A percentile compares a stretch with the other conserved stretches of the same genome.
Evolutionary conservation across 495 filamentous ascomycete species (phyloP).

Genomic region (Cercophora samala): DNA sequence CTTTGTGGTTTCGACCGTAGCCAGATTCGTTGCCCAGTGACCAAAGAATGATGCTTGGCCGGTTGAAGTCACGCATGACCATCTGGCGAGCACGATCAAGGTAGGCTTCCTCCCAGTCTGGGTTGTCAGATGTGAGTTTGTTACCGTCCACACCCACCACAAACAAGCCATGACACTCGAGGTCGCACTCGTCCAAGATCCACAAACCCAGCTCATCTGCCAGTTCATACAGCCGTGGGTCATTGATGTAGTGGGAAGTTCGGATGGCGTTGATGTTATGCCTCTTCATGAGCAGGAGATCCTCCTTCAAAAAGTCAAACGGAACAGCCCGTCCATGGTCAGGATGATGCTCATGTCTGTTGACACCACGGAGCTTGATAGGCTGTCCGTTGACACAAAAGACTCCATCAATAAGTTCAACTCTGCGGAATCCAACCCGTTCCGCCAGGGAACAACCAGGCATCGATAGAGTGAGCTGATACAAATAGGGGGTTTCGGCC

Average conservation of each 20-base stretch:
- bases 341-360: slow-evolving; percentile 66
- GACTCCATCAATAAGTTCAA: slow-evolving; percentile 54
- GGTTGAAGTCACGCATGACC: slow-evolving; percentile 66
- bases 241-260: slow-evolving; percentile 63
- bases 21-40: slow-evolving; percentile 70
- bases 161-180: slow-evolving; percentile 69
- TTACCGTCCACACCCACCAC: slow-evolving; percentile 47
- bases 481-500: slow-evolving; percentile 65
- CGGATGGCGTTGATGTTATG: slow-evolving; percentile 68
- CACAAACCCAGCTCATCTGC: slow-evolving; percentile 68
- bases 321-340: slow-evolving; percentile 59
- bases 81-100: slow-evolving; percentile 66
- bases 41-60: slow-evolving; percentile 68
- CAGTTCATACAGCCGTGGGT: slow-evolving; percentile 59
- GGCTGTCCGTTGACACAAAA: slow-evolving; percentile 60
- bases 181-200: slow-evolving; percentile 69
- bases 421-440: slow-evolving; percentile 58
- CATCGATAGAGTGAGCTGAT: slow-evolving; percentile 44
- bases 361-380: slow-evolving; percentile 62
- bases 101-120: slow-evolving; percentile 65
- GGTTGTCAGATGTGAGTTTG: slow-evolving; percentile 60
- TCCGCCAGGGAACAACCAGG: slow-evolving; percentile 45
- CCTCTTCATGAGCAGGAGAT: slow-evolving; percentile 62
- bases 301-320: slow-evolving; percentile 50
- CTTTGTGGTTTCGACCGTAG: slow-evolving; percentile 63